Percentiles rank a stretch among this genome's conserved stretches.
Evolutionary conservation across 106 monocot genomes (phyloP).

Genomic region (Iris macrosiphon): DNA sequence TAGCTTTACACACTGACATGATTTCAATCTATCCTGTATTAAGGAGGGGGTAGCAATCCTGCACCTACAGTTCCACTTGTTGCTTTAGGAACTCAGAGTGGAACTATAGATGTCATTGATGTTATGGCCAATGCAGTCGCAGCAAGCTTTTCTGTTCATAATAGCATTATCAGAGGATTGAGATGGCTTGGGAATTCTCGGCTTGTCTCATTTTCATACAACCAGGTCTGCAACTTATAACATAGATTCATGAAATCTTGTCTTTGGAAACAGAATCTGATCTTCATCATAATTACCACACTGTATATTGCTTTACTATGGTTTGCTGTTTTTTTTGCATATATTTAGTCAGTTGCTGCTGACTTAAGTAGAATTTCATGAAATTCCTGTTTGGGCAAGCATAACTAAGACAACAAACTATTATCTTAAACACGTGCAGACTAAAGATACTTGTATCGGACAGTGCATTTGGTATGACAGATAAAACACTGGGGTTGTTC

Average conservation of each 20-base stretch:
- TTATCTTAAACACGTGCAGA: too few species aligned
- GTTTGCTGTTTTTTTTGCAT: too few species aligned
- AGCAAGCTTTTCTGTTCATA: slow-evolving; percentile 88
- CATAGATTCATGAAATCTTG: neutral
- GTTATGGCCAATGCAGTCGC: slow-evolving; percentile 88
- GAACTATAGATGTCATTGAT: slow-evolving; percentile 88
- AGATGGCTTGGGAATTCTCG: slow-evolving; percentile 99
- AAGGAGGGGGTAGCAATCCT: slow-evolving; percentile 96
- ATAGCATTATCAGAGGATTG: slow-evolving; percentile 70
- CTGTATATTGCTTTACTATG: too few species aligned
- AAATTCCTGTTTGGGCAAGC: too few species aligned
- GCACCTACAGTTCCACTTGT: slow-evolving; percentile 96
- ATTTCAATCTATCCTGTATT: slow-evolving; percentile 11
- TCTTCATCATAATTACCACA: too few species aligned
- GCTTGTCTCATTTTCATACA: slow-evolving; percentile 92
- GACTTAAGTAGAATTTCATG: too few species aligned
- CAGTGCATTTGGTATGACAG: too few species aligned
- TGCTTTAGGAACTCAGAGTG: slow-evolving; percentile 94
- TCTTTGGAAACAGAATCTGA: too few species aligned
- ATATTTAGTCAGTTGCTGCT: too few species aligned
- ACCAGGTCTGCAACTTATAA: slow-evolving; percentile 40
- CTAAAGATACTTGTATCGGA: too few species aligned
- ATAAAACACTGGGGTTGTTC: too few species aligned
- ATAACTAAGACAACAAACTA: too few species aligned
- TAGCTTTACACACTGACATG: slow-evolving; percentile 5